Percentiles rank a stretch among this genome's conserved stretches.
Evolutionary conservation across 2,329 filamentous ascomycete species (phyloP).

Genomic region (Blumeria graminis): DNA sequence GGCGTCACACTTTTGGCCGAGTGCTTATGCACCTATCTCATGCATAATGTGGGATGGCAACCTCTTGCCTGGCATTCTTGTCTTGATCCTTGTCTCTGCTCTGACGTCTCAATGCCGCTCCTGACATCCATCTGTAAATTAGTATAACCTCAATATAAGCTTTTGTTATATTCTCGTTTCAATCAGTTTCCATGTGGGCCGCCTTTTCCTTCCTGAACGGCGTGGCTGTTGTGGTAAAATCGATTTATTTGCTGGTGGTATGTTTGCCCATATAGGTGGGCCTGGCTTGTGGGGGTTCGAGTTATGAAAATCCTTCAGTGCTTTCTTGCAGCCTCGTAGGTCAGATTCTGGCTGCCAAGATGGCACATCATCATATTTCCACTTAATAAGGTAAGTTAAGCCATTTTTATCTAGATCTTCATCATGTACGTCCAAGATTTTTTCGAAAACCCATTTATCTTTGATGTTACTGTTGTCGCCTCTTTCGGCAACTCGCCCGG

Average conservation of each 20-base stretch:
- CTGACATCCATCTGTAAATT: not conserved
- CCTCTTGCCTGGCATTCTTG: too few species aligned
- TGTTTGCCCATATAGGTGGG: not conserved
- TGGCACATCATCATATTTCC: not conserved
- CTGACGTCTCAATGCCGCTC: too few species aligned
- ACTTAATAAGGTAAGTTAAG: not conserved
- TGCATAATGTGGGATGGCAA: too few species aligned
- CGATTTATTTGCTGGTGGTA: not conserved
- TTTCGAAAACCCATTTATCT: conserved; percentile 1
- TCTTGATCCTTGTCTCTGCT: too few species aligned
- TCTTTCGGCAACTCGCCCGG: not conserved
- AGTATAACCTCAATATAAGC: not conserved
- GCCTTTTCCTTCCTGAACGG: not conserved
- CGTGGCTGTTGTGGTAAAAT: not conserved
- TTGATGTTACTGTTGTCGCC: conserved; percentile 1
- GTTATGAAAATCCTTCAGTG: not conserved
- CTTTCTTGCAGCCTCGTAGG: not conserved
- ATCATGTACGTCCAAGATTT: conserved; percentile 30
- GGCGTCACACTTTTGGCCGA: too few species aligned
- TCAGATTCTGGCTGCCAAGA: not conserved
- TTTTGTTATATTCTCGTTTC: not conserved
- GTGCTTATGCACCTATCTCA: too few species aligned
- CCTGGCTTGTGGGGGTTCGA: not conserved
- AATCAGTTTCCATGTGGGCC: not conserved
- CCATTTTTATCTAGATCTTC: conserved; percentile 18